These are phyloP conservation scores for Phytophthora tubulina DNA, from an alignment of 352 stramenopile species.

Conservation along the genomic window DNA sequence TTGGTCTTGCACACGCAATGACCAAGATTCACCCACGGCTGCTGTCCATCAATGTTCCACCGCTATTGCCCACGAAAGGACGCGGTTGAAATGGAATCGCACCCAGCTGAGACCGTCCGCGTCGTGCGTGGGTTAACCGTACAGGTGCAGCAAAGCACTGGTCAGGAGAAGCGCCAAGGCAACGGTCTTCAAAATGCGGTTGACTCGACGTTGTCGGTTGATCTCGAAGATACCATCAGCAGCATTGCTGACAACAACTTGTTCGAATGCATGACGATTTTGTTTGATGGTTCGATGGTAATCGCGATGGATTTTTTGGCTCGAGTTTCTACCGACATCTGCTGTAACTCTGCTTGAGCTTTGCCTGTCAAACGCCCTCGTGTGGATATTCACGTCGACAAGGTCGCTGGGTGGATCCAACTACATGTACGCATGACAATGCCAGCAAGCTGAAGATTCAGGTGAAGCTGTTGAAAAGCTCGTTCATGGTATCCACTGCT, in stretches of 20 bases:
- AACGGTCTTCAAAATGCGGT: neutral
- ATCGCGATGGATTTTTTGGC: slow-evolving; percentile 25
- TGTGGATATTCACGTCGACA: slow-evolving; percentile 3
- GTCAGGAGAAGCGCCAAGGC: neutral
- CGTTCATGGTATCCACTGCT: neutral
- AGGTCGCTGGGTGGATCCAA: neutral
- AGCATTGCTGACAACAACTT: too few relatives aligned
- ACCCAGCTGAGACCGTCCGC: slow-evolving; percentile 15
- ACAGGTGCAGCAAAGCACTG: slow-evolving; percentile 13
- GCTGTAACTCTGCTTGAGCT: neutral
- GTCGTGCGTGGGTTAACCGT: slow-evolving; percentile 10
- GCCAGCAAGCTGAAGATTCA: neutral
- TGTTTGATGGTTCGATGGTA: too few relatives aligned
- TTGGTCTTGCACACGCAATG: slow-evolving; percentile 1
- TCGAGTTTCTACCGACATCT: slow-evolving; percentile 9
- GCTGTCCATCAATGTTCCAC: neutral
- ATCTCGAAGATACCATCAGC: neutral
- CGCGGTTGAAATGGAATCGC: slow-evolving; percentile 9
- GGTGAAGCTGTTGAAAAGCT: too few relatives aligned
- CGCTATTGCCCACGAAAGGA: slow-evolving; percentile 1
- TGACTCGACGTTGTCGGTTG: neutral
- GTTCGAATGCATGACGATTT: too few relatives aligned
- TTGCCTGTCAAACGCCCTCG: slow-evolving; percentile 22
- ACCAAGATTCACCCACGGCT: neutral
- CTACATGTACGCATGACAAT: neutral